Evolutionary conservation across 257 asterid genomes (phyloP), one percentile per base, ranked within the genome.

Genomic region (Przewalskia tangutica): DNA sequence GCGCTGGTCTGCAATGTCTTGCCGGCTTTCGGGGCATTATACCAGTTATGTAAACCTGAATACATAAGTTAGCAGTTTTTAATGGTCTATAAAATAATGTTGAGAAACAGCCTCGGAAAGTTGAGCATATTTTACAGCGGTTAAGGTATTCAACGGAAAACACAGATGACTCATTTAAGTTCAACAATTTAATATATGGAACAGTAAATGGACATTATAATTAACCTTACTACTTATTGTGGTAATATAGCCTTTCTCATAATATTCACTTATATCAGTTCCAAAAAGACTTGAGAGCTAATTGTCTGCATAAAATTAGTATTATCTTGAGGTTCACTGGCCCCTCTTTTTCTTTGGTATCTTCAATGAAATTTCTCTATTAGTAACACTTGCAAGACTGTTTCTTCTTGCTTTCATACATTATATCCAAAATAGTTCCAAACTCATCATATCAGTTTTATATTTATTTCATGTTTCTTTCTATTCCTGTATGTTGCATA

Each of bases 1-100:
- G 84, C 8, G 14, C 12, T 63, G 79, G 63, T 4, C 63, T 88
- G 51, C 81, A 80, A 64, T 71, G 82, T 82, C 87, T 85, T 77
- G 81, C 79, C 2, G 87, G 88, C 80, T 88, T 89, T 67, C 88
- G 88, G 2, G 96, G 90, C 98, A 95, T 95, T 85, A 73, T 86
- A 85, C 55, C 66, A 71, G 71, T 10, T 23, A 80, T 2, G 65
- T 18, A 23, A 32, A 77, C 85, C 73, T 64, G 82, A 44, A 16
- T 63, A 10, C 58, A 44, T 23, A 70, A 70, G 56, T 44, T 70
- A 11, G 18, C n/a, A 18, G 10, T 13, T 67, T 7, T 18, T 10
- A 70, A 46, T 44, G 56, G 58, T 70, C 58, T 70, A 42, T 42
- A 36, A n/a, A 17, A 71, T 17, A n/a, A 16, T 3, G 42, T 48